phyloP scores from a whole-genome alignment of 1,284 basidiomycete species.

The Papiliotrema laurentii region DNA sequence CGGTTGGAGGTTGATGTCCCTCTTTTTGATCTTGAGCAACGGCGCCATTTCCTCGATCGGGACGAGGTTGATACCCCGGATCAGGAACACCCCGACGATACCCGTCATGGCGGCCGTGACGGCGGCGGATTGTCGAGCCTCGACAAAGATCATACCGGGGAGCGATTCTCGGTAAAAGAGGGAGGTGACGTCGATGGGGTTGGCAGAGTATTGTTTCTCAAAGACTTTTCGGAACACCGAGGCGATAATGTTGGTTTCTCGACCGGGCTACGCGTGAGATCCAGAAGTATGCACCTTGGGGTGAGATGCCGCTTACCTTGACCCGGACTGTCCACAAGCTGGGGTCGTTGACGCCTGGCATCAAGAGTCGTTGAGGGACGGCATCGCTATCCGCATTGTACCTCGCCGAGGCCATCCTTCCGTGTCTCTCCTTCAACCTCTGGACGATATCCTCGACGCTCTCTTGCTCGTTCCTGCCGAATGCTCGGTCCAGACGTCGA shows the following conservation, averaged over 20 bases:
- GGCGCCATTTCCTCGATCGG: slow-evolving; percentile 99
- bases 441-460: slow-evolving; percentile 83
- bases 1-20: slow-evolving; percentile 75
- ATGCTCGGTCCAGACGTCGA: slow-evolving; percentile 69
- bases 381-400: slow-evolving; percentile 90
- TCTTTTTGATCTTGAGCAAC: slow-evolving; percentile 91
- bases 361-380: slow-evolving; percentile 89
- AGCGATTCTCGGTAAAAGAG: slow-evolving; percentile 95
- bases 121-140: slow-evolving; percentile 81
- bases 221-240: slow-evolving; percentile 90
- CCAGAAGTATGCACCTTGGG: neutral
- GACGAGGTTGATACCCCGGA: slow-evolving; percentile 73
- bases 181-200: slow-evolving; percentile 78
- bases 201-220: slow-evolving; percentile 48
- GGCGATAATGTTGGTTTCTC: slow-evolving; percentile 88
- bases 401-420: slow-evolving; percentile 59
- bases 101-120: slow-evolving; percentile 82
- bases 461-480: slow-evolving; percentile 73
- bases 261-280: slow-evolving; percentile 63
- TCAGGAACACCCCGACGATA: slow-evolving; percentile 83
- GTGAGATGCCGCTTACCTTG: slow-evolving; percentile 58
- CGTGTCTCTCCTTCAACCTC: slow-evolving; percentile 77
- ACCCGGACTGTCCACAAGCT: slow-evolving; percentile 94
- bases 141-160: slow-evolving; percentile 92
- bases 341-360: slow-evolving; percentile 95